Base-by-base conservation (phyloP, 2,329 filamentous ascomycete genomes). In the Fonsecaea erecta region DNA sequence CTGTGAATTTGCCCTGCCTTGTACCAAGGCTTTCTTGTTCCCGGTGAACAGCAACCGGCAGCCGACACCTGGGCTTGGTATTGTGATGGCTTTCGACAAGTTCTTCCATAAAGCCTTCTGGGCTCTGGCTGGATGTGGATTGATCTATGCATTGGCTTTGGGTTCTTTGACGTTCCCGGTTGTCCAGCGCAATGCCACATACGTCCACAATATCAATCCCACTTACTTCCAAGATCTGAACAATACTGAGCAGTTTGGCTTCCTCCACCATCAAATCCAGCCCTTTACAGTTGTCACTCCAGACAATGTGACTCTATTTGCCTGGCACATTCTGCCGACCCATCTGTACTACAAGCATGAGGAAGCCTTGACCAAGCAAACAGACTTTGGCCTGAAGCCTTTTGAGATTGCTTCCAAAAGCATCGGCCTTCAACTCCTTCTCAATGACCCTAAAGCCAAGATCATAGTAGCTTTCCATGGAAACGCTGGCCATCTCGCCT, bases 251-350 rank as follows among this genome's bases (percentile, higher is more conserved):
- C 64, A 71, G 40, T 73, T 70, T 57, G 71, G 71, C 32, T 72
- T 73, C 54, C 43, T 72, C n/a, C 60, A 66, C 40, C 65, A 69
- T 52, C 94, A 98, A 79, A 90, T 96, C 2, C 93, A 92, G 5
- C 91, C 94, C 0, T 97, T 98, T 76, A 87, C 86, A 54, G 78
- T 98, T 40, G 80, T 79, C 3, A 95, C 92, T 0, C 81, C 86
- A 1, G 93, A 97, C 75, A 86, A 88, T 43, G 89, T 93, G 76
- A 86, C 82, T 1, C 80, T 98, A 18, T 96, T 95, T 74, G 91
- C 90, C 28, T 98, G 94, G 94, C 94, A 97, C 74, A 84, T 98
- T 61, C 80, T 97, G 55, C 94, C 94, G 0, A 78, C 96, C 6
- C 87, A 89, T 58, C 80, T 92, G 0, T 96, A 96, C 75, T 81